Evolutionary conservation across 192 early-diverging fungal species (phyloP).

Genomic region (Coemansia sp.): DNA sequence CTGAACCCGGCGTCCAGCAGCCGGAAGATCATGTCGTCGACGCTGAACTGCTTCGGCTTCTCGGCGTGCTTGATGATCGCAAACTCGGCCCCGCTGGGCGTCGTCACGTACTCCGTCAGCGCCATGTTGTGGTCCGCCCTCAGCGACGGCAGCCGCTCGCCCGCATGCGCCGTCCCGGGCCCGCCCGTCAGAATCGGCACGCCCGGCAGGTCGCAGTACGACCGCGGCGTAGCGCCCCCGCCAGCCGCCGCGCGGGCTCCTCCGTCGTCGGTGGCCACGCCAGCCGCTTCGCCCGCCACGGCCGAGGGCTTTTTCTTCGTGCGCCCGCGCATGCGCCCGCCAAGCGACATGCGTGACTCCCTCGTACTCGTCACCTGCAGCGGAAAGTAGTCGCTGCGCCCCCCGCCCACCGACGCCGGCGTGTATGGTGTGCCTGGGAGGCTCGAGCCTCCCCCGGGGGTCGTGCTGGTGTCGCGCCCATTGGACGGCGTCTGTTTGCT

Average conservation of each 20-base stretch:
- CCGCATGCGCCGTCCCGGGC: conserved; percentile 10
- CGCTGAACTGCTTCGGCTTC: conserved; percentile 60
- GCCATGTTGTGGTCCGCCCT: conserved; percentile 19
- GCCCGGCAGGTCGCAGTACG: conserved; percentile 51
- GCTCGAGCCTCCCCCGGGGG: conserved; percentile 6
- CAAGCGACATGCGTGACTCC: conserved; percentile 51
- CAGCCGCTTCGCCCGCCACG: neutral
- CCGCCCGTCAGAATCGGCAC: conserved; percentile 48
- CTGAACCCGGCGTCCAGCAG: conserved; percentile 76
- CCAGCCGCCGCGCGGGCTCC: neutral
- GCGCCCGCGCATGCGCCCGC: conserved; percentile 35
- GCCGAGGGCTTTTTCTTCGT: conserved; percentile 5
- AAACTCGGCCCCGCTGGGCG: conserved; percentile 42
- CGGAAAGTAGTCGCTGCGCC: conserved; percentile 44
- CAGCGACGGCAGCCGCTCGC: conserved; percentile 33
- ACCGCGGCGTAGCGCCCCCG: conserved; percentile 29
- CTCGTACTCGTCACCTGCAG: conserved; percentile 40
- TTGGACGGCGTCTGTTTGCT: neutral
- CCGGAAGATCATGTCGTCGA: conserved; percentile 88
- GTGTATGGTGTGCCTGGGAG: conserved; percentile 37
- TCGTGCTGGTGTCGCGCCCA: neutral
- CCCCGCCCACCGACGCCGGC: conserved; percentile 23
- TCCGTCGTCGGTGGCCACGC: neutral
- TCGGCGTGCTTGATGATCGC: conserved; percentile 52
- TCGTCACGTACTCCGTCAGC: conserved; percentile 55